Evolutionary conservation across 2,329 filamentous ascomycete genomes (phyloP).

Genomic region (Trichoderma sp.): DNA sequence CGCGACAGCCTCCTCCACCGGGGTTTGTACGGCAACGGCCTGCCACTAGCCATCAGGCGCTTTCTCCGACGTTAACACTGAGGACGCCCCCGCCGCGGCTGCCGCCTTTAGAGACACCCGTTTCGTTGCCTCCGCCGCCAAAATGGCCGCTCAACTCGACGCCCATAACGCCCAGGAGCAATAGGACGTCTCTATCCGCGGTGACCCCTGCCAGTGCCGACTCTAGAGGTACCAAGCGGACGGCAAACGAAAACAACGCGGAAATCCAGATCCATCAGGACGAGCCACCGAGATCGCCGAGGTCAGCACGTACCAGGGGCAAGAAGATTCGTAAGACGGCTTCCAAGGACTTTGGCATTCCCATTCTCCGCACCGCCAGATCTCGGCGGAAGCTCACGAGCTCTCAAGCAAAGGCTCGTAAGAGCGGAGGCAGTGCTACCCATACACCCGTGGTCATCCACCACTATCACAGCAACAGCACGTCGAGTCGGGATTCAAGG

Average conservation of each 20-base stretch:
- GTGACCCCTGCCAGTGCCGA: slow-evolving; percentile 37
- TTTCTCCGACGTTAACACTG: slow-evolving; percentile 22
- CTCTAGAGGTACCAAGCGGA: slow-evolving; percentile 54
- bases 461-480: slow-evolving; percentile 6
- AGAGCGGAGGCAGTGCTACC: slow-evolving; percentile 2
- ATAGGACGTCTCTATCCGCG: slow-evolving; percentile 25
- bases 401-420: slow-evolving; percentile 25
- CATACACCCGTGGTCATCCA: slow-evolving; percentile 17
- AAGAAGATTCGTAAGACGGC: slow-evolving; percentile 54
- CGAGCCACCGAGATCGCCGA: slow-evolving; percentile 9
- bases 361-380: slow-evolving; percentile 35
- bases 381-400: slow-evolving; percentile 32
- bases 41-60: slow-evolving; percentile 19
- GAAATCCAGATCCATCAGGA: slow-evolving; percentile 19
- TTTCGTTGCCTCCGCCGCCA: slow-evolving; percentile 23
- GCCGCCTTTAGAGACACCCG: slow-evolving; percentile 24
- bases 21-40: background rate
- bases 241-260: slow-evolving; percentile 27
- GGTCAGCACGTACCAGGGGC: slow-evolving; percentile 18
- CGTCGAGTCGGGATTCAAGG: slow-evolving; percentile 26
- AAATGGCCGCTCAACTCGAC: slow-evolving; percentile 33
- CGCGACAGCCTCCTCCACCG: slow-evolving; percentile 44
- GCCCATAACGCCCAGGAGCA: slow-evolving; percentile 26
- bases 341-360: slow-evolving; percentile 44
- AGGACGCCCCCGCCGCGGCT: background rate